phyloP scores from a whole-genome alignment of 306 rosid species.

The Argentina anserina region DNA sequence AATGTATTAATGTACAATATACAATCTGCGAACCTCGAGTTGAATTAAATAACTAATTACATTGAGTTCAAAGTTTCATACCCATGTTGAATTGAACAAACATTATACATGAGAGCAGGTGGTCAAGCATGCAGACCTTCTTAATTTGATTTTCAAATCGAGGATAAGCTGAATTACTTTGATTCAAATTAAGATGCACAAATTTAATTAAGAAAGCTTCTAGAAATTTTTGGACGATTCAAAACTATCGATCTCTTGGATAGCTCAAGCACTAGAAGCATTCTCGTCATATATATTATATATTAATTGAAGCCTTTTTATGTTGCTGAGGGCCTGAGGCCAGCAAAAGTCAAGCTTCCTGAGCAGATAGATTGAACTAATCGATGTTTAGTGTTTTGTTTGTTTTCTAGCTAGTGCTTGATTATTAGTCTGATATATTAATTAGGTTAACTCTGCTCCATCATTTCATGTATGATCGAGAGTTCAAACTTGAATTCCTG shows the following conservation, averaged over 20 bases:
- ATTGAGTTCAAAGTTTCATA: too few relatives aligned
- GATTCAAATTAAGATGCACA: background rate
- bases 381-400: background rate
- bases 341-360: background rate
- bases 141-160: background rate
- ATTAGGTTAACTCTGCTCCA: background rate
- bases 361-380: background rate
- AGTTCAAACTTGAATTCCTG: background rate
- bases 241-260: background rate
- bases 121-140: background rate
- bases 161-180: background rate
- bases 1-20: too few relatives aligned
- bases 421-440: background rate
- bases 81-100: too few relatives aligned
- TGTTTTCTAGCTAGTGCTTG: background rate
- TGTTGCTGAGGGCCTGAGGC: conserved; percentile 3
- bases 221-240: background rate
- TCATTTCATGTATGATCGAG: background rate
- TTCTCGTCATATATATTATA: background rate
- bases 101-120: background rate
- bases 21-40: too few relatives aligned
- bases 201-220: too few relatives aligned
- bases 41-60: too few relatives aligned
- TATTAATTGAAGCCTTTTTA: background rate
- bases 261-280: background rate